phyloP scores from a whole-genome alignment of 2,329 filamentous ascomycete species.

The Diaporthe nobilis region DNA sequence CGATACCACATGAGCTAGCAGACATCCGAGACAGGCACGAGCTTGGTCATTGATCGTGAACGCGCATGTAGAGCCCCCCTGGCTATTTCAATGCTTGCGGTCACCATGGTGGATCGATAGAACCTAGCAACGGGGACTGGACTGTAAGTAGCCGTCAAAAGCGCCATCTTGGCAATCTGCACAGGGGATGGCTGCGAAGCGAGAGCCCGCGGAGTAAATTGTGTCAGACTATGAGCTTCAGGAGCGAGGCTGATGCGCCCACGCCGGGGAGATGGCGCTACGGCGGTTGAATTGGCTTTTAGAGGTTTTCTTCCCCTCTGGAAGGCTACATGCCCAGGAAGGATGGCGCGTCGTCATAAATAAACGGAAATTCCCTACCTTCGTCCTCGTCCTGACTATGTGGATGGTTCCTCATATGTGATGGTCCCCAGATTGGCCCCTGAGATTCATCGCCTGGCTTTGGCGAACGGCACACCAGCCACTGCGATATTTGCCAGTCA shows the following conservation, averaged over 20 bases:
- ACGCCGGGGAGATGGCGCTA: no score
- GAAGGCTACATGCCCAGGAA: no score
- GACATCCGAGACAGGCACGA: background rate
- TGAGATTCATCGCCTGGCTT: background rate
- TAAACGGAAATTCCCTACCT: background rate
- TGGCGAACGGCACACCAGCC: background rate
- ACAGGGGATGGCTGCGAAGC: background rate
- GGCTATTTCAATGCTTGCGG: no score
- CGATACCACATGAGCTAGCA: background rate
- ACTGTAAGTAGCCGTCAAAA: background rate
- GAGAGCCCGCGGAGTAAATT: background rate
- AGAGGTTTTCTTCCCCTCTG: no score
- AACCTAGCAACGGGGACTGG: background rate
- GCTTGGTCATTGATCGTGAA: background rate
- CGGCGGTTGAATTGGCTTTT: no score
- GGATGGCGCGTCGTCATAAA: no score
- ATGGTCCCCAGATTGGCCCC: no score
- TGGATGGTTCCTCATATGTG: background rate
- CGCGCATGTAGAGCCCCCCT: accelerated
- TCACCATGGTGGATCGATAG: background rate
- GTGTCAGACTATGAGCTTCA: background rate
- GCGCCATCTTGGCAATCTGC: background rate
- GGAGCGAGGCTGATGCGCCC: background rate
- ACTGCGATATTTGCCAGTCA: background rate
- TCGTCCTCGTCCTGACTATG: background rate